A percentile compares a stretch with the other conserved stretches of the same genome.
Evolutionary conservation across 1,284 basidiomycete species (phyloP).

Genomic region (Ustilago loliicola): DNA sequence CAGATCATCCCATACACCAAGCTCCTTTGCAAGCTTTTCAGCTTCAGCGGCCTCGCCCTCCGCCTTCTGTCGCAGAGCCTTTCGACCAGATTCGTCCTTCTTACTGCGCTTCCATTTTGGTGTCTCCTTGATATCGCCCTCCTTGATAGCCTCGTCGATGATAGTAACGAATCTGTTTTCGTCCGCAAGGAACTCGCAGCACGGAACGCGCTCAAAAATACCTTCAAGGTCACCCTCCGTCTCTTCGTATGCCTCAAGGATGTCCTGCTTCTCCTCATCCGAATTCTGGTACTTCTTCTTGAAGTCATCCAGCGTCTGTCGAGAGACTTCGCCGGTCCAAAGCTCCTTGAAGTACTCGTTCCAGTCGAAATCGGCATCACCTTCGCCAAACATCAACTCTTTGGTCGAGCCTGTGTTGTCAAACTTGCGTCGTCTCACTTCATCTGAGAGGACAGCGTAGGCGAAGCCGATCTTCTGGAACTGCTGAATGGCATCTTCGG

Average conservation of each 20-base stretch:
- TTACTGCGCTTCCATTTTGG: conserved; percentile 39
- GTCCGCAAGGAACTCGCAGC: conserved; percentile 62
- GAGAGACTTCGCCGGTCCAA: conserved; percentile 67
- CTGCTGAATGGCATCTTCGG: conserved; percentile 48
- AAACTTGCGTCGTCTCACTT: conserved; percentile 59
- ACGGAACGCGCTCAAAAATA: conserved; percentile 66
- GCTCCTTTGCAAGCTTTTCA: conserved; percentile 62
- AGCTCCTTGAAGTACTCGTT: conserved; percentile 69
- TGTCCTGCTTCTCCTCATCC: conserved; percentile 64
- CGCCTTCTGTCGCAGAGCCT: conserved; percentile 55
- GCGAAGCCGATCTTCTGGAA: conserved; percentile 70
- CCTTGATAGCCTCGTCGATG: conserved; percentile 55
- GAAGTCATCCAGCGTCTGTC: conserved; percentile 63
- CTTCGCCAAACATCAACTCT: conserved; percentile 63
- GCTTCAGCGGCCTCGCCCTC: conserved; percentile 59
- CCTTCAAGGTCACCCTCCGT: conserved; percentile 52
- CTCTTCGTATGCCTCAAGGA: conserved; percentile 60
- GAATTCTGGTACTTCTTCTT: conserved; percentile 66
- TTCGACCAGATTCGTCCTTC: conserved; percentile 46
- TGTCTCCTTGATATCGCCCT: conserved; percentile 47
- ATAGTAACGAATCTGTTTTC: conserved; percentile 58
- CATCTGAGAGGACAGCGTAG: conserved; percentile 67
- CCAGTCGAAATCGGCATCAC: conserved; percentile 68
- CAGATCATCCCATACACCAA: conserved; percentile 69
- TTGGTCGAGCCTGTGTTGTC: conserved; percentile 67